phyloP scores from a whole-genome alignment of 805 yeast species.

The Lipomyces japonicus region DNA sequence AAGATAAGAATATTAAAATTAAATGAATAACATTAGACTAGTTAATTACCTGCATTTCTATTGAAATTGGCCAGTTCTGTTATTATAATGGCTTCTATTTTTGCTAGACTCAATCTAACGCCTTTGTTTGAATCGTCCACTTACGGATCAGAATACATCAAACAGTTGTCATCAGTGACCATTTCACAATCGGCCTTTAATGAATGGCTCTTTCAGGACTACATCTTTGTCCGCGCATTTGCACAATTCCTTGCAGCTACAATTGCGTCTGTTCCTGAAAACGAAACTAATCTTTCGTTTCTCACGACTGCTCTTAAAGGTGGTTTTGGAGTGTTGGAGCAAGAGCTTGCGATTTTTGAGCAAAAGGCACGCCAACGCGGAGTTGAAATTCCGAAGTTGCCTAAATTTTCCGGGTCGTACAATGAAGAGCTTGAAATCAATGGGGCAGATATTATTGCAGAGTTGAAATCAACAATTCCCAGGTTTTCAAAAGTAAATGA shows the following conservation, averaged over 20 bases:
- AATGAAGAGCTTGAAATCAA: background rate
- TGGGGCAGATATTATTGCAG: background rate
- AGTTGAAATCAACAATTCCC: background rate
- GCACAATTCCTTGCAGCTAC: conserved; percentile 2
- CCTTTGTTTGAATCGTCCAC: background rate
- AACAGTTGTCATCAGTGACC: background rate
- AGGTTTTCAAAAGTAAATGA: background rate
- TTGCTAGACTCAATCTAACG: background rate
- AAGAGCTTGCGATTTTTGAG: background rate
- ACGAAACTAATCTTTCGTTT: background rate
- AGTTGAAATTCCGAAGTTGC: background rate
- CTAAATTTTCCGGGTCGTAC: background rate
- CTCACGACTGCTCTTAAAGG: background rate
- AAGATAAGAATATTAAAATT: no score
- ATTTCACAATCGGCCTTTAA: background rate
- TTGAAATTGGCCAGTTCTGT: no score
- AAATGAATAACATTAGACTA: no score
- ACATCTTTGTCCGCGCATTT: conserved; percentile 3
- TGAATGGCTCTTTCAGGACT: conserved; percentile 2
- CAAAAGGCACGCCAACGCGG: background rate
- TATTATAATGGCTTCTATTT: no score
- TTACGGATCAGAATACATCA: background rate
- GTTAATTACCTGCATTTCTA: no score
- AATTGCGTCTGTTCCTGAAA: background rate
- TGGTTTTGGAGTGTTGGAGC: background rate